Conservation (phyloP, 257 asterid species). For the Lantana camara region DNA sequence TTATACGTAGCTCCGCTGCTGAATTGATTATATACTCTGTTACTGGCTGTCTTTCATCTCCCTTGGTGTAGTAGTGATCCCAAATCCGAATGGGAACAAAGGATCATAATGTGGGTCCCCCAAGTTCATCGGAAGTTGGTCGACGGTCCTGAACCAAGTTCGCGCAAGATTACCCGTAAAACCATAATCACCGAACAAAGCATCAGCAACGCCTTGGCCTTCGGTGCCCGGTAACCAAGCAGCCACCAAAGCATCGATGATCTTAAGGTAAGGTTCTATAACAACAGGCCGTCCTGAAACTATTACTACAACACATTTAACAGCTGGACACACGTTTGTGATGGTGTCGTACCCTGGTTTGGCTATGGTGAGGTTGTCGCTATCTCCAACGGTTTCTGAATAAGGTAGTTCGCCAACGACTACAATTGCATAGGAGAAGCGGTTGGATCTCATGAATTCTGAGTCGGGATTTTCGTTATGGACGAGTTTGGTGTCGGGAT, state of each 20-base stretch:
- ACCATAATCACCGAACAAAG: constrained; percentile 47
- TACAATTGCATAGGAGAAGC: constrained; percentile 46
- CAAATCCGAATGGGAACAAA: constrained; percentile 48
- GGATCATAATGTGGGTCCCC: constrained; percentile 59
- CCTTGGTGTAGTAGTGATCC: constrained; percentile 33
- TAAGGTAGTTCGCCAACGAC: constrained; percentile 60
- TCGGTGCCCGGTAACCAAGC: constrained; percentile 62
- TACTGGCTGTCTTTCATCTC: constrained; percentile 24
- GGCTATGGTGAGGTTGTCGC: constrained; percentile 42
- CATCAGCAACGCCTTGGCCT: constrained; percentile 56
- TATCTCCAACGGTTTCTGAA: constrained; percentile 50
- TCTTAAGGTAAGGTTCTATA: constrained; percentile 37
- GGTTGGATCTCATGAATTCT: constrained; percentile 25
- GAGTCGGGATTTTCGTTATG: constrained; percentile 43
- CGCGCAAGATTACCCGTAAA: constrained; percentile 49
- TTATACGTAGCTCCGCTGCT: too few species aligned
- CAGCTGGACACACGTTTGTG: constrained; percentile 33
- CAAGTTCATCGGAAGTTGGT: constrained; percentile 54
- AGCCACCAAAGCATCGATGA: constrained; percentile 45
- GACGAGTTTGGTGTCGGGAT: constrained; percentile 40
- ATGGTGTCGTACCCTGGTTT: constrained; percentile 46
- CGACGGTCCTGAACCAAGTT: constrained; percentile 50
- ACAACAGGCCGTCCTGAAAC: constrained; percentile 50
- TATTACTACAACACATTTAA: constrained; percentile 46
- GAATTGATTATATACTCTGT: background rate